These are phyloP conservation scores for Apiotrichum akiyoshidainum DNA, from an alignment of 1,284 basidiomycete species.

Conservation along the genomic window DNA sequence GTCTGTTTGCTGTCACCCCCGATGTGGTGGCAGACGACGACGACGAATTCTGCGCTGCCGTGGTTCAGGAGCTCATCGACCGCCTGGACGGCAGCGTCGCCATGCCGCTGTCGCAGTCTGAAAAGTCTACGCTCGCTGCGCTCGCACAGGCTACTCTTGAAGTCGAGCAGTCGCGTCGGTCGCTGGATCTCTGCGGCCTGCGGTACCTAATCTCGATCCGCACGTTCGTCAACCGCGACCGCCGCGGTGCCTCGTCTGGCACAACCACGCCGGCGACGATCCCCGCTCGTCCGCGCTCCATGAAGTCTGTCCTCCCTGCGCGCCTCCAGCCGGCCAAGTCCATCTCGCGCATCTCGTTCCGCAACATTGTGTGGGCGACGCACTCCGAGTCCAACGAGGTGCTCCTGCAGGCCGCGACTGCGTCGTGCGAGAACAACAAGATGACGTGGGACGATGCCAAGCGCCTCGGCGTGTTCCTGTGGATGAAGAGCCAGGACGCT, in stretches of 20 bases:
- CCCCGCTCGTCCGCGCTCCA: conserved; percentile 85
- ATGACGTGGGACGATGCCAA: conserved; percentile 85
- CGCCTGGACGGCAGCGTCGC: conserved; percentile 63
- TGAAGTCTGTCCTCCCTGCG: conserved; percentile 59
- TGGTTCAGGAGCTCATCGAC: conserved; percentile 64
- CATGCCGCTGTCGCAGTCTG: conserved; percentile 68
- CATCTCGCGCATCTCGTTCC: conserved; percentile 56
- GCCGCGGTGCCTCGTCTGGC: conserved; percentile 23
- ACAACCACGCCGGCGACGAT: conserved; percentile 22
- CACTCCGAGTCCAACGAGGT: conserved; percentile 89
- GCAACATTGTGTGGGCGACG: conserved; percentile 93
- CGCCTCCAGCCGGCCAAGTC: not conserved
- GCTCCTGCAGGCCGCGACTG: conserved; percentile 65
- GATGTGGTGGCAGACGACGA: conserved; percentile 51
- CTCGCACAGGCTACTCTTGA: conserved; percentile 83
- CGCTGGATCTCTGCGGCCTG: conserved; percentile 82
- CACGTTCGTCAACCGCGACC: conserved; percentile 44
- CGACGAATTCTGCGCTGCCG: conserved; percentile 60
- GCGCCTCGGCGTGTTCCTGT: conserved; percentile 79
- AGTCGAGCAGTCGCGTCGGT: conserved; percentile 79
- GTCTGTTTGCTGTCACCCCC: conserved; percentile 34
- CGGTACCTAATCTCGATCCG: conserved; percentile 86
- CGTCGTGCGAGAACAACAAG: conserved; percentile 68
- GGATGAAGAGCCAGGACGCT: conserved; percentile 72
- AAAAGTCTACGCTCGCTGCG: conserved; percentile 72